These are phyloP conservation scores for Penicillium pulvis DNA, from an alignment of 495 filamentous ascomycete species.

Conservation along the genomic window DNA sequence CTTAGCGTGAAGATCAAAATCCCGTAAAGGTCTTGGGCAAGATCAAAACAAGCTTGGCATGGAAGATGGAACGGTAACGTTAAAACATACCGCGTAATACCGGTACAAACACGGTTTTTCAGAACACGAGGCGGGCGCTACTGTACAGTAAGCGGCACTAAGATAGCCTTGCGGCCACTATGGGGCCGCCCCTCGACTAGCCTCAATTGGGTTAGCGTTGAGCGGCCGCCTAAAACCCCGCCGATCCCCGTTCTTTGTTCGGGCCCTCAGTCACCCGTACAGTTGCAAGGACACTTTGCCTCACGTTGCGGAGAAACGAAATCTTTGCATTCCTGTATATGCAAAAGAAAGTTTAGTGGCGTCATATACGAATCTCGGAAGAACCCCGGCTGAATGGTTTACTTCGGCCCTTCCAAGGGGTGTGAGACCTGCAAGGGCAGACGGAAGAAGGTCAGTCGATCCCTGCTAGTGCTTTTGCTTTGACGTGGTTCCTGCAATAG, in stretches of 20 bases:
- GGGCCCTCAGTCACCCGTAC: neutral
- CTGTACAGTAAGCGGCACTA: neutral
- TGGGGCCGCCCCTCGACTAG: neutral
- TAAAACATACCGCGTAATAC: too few species aligned
- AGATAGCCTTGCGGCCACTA: neutral
- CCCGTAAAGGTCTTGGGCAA: too few species aligned
- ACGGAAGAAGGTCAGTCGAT: slow-evolving; percentile 33
- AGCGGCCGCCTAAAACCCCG: neutral
- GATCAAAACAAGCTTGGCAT: too few species aligned
- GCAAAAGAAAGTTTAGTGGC: neutral
- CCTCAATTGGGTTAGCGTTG: neutral
- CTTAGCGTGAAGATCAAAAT: too few species aligned
- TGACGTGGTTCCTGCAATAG: neutral
- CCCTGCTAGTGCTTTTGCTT: neutral
- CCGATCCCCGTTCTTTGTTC: neutral
- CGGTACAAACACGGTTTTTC: too few species aligned
- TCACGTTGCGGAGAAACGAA: neutral
- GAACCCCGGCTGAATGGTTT: slow-evolving; percentile 24
- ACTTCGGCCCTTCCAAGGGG: slow-evolving; percentile 33
- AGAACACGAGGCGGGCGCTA: neutral
- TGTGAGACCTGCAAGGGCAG: slow-evolving; percentile 35
- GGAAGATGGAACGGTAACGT: too few species aligned
- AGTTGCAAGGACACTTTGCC: neutral
- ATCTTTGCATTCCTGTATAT: neutral
- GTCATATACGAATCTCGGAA: neutral